Conservation (phyloP, 1,284 basidiomycete genomes). For the Irpex sp. region DNA sequence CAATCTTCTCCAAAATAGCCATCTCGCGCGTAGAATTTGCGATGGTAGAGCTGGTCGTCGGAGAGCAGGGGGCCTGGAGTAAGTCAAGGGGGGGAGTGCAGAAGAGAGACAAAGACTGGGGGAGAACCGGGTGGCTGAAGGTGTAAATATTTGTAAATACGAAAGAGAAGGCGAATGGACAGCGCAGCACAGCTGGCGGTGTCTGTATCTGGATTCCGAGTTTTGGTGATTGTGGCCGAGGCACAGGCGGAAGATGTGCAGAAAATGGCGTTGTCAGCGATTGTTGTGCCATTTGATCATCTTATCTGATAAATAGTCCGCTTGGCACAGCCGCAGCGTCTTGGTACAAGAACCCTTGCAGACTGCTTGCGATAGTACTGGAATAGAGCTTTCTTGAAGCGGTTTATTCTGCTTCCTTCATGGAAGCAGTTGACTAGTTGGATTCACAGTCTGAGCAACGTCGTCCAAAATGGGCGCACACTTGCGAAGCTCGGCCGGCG, state of each 20-base stretch:
- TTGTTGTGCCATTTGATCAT: neutral
- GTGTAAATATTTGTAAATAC: neutral
- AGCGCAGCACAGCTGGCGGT: neutral
- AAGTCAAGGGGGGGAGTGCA: neutral
- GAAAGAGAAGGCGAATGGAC: neutral
- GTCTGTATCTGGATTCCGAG: neutral
- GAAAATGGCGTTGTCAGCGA: neutral
- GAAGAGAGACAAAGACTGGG: neutral
- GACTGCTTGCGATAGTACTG: too few species aligned
- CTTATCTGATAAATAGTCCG: neutral
- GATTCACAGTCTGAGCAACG: too few species aligned
- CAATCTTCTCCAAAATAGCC: neutral
- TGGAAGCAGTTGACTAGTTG: too few species aligned
- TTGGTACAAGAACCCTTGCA: too few species aligned
- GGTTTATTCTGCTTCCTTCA: too few species aligned
- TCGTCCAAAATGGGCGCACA: too few species aligned
- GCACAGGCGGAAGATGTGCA: neutral
- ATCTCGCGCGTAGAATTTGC: neutral
- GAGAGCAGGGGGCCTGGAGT: neutral
- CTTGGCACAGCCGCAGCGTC: neutral
- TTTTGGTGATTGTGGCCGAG: neutral
- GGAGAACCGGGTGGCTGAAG: neutral
- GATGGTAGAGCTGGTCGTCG: neutral
- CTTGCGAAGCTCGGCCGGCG: too few species aligned
- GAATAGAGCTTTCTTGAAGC: too few species aligned